A percentile compares a stretch with the other conserved stretches of the same genome.
Conservation (phyloP, 805 yeast genomes). For the Schizosaccharomyces osmophilus region DNA sequence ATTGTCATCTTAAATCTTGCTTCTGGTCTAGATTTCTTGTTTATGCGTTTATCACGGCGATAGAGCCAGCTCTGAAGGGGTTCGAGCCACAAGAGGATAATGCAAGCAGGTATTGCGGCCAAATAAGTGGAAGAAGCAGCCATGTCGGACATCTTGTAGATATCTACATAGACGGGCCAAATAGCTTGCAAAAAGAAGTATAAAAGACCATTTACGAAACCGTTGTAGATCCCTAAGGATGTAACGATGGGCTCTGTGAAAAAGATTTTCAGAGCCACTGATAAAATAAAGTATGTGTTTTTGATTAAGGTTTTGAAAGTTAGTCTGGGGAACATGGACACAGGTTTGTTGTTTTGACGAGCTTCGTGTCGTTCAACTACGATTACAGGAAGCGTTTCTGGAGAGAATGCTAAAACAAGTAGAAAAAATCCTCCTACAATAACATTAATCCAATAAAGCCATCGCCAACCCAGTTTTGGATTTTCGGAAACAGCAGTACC, state of each 20-base stretch:
- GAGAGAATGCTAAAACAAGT: slow-evolving; percentile 9
- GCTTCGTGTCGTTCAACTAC: background rate
- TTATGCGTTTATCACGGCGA: background rate
- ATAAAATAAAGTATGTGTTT: slow-evolving; percentile 2
- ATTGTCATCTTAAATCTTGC: background rate
- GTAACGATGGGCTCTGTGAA: slow-evolving; percentile 17
- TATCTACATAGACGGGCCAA: slow-evolving; percentile 38
- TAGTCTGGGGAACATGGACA: background rate
- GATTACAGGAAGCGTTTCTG: slow-evolving; percentile 1
- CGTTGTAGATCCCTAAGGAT: slow-evolving; percentile 16
- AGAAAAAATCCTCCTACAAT: slow-evolving; percentile 27
- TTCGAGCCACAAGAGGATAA: slow-evolving; percentile 29
- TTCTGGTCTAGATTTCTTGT: background rate
- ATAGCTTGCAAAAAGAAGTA: slow-evolving; percentile 51
- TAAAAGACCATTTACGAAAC: slow-evolving; percentile 18
- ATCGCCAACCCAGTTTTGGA: slow-evolving; percentile 44
- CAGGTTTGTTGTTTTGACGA: background rate
- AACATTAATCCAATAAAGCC: slow-evolving; percentile 54
- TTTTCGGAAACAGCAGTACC: slow-evolving; percentile 27
- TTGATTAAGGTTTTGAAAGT: background rate
- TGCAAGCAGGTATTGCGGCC: slow-evolving; percentile 44
- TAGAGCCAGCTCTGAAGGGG: background rate
- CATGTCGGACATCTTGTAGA: slow-evolving; percentile 36
- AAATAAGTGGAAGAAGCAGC: slow-evolving; percentile 52
- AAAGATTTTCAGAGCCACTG: slow-evolving; percentile 14